Base-by-base conservation (phyloP, 2,329 filamentous ascomycete genomes). In the Xylaria arbuscula region DNA sequence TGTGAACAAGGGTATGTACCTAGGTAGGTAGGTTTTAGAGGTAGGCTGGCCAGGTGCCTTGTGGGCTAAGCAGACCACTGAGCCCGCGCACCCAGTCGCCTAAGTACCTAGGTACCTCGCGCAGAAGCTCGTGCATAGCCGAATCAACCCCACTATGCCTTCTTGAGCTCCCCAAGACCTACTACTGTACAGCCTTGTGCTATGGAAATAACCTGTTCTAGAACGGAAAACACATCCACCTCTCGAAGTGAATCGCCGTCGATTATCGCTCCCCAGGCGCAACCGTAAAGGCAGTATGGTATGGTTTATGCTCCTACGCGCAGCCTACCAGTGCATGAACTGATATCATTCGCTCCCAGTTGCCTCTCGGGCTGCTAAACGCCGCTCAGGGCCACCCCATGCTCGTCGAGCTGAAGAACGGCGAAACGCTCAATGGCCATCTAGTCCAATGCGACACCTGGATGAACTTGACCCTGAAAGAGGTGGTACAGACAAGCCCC, bases 401-500 rank as follows among this genome's bases (percentile, higher is more conserved):
- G 67, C 78, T 88, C 50, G 76, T 80, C 45, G 86, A 87, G 71
- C 85, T 91, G 61, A 86, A 90, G 79, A 84, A 88, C 59, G 84
- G 85, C 71, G 81, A 99, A 83, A 98, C 96, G 0, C 88, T 99
- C 69, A 99, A 98, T 83, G 96, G 96, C 71, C 94, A 98, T 78
- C 86, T 99, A 68, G 92, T 98, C 80, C 93, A 92, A 81, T 99
- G 95, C 89, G 96, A 99, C 81, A 99, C 95, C 57, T 99, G 96
- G 94, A 99, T 99, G 96, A 99, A 99, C 83, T 85, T 99, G 75
- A 98, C 95, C 1, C 83, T 99, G 73, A 97, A 96, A 81, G 96
- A 98, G 81, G 97, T 99, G 24, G 93, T 98, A 42, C 95, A 98
- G 82, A 98, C 96, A 19, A 97, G 92, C 79, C 90, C 95, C 28